Conservation (phyloP, 805 yeast genomes). For the Clavispora vitiphila region DNA sequence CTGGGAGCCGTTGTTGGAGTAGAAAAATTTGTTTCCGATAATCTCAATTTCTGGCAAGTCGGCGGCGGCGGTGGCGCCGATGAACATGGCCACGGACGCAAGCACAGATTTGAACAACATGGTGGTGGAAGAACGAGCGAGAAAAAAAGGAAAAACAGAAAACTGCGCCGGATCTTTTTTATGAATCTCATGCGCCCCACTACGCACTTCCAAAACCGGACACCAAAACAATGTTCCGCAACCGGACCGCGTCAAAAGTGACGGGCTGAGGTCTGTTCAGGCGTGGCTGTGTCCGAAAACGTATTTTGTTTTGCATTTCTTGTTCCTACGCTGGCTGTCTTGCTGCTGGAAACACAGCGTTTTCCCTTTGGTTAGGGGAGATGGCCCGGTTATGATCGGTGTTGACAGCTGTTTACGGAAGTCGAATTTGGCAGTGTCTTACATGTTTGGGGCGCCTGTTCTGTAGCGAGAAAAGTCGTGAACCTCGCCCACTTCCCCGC, state of each 20-base stretch:
- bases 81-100: conserved; percentile 17
- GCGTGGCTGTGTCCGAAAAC: too few relatives aligned
- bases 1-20: conserved; percentile 71
- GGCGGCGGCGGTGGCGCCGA: conserved; percentile 8
- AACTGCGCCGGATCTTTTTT: not conserved
- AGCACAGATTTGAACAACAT: conserved; percentile 34
- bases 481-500: too few relatives aligned
- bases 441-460: too few relatives aligned
- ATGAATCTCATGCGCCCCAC: not conserved
- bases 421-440: too few relatives aligned
- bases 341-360: too few relatives aligned
- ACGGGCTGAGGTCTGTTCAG: too few relatives aligned
- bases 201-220: not conserved
- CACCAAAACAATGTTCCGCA: not conserved
- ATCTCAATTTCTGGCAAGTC: conserved; percentile 47
- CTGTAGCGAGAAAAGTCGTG: too few relatives aligned
- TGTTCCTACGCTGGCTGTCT: too few relatives aligned
- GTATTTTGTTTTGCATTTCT: too few relatives aligned
- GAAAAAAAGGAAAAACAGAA: conserved; percentile 2
- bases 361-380: not conserved
- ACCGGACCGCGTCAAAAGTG: not conserved
- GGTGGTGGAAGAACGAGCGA: conserved; percentile 1
- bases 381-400: not conserved
- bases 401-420: not conserved
- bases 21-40: conserved; percentile 73